Conservation (phyloP, 2,329 filamentous ascomycete species). For the Pseudopyricularia javanii region DNA sequence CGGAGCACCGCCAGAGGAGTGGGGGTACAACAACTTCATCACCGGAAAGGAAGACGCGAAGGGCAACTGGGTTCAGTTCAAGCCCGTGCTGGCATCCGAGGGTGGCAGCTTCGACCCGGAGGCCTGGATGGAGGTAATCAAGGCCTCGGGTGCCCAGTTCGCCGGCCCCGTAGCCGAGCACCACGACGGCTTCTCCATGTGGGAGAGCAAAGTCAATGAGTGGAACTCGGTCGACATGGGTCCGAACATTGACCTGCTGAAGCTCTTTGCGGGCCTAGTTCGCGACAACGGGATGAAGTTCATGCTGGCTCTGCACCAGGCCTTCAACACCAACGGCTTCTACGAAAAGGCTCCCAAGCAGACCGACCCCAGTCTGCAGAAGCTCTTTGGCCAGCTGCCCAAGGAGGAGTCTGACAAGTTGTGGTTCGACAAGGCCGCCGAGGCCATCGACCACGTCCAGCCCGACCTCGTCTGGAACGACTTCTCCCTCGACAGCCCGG, state of each 20-base stretch:
- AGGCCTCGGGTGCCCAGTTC: slow-evolving; percentile 24
- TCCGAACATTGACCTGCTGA: not conserved
- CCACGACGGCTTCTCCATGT: slow-evolving; percentile 31
- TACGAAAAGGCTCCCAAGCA: not conserved
- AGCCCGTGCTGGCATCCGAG: slow-evolving; percentile 1
- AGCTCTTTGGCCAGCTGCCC: slow-evolving; percentile 1
- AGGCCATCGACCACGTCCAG: not conserved
- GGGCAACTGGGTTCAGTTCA: slow-evolving; percentile 13
- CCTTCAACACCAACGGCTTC: slow-evolving; percentile 3
- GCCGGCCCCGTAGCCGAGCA: slow-evolving; percentile 34
- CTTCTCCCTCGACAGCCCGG: slow-evolving; percentile 1
- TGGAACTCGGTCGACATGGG: not conserved
- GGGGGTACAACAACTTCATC: slow-evolving; percentile 2
- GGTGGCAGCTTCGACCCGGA: slow-evolving; percentile 7
- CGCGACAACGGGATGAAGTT: not conserved
- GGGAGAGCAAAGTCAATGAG: slow-evolving; percentile 1
- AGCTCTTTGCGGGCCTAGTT: not conserved
- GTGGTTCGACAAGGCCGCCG: not conserved
- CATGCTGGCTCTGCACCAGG: not conserved
- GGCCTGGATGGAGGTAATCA: slow-evolving; percentile 22
- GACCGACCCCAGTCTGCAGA: not conserved
- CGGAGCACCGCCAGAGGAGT: not conserved
- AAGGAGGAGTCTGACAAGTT: not conserved
- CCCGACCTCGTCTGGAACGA: slow-evolving; percentile 1
- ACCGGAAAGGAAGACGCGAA: slow-evolving; percentile 14